Base-by-base conservation (phyloP, 2,329 filamentous ascomycete genomes). In the Stachybotrys chartarum region DNA sequence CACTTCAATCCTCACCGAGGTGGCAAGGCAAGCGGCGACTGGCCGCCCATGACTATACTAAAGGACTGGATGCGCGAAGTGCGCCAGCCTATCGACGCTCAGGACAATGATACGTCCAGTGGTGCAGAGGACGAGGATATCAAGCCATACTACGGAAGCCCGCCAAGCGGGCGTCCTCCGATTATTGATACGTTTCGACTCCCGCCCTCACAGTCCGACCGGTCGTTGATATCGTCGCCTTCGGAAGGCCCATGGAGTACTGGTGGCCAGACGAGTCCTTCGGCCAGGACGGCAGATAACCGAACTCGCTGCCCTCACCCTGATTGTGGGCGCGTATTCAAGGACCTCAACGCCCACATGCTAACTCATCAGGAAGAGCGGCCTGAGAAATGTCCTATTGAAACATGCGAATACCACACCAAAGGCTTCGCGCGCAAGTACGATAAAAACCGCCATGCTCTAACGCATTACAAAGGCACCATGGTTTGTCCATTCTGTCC, bases 401-500 rank as follows among this genome's bases (percentile, higher is more conserved):
- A 87, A 55, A 92, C 87, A 3, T 97, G 93, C 76, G 91, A 97
- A 65, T 97, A 97, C 69, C 89, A 97, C 72, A 81, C 82, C 63
- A 97, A 97, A 71, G 93, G 93, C 0, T 97, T 97, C 66, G 93
- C 93, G 3, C 82, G 93, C 58, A 97, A 97, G 72, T 99, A 97
- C 69, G 94, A 97, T 75, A 97, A 97, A 79, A 97, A 97, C 71
- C 80, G 94, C 12, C 94, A 99, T 69, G 96, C 93, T 1, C 75
- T 97, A 60, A 97, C 93, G 3, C 94, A 97, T 68, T 99, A 97
- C 78, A 96, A 96, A 71, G 93, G 93, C 8, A 97, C 91, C 14
- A 97, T 97, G 91, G 88, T 96, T 7, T 99, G 94, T 66, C 92
- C 92, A 6, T 97, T 97, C 72, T 97, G 94, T 63, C 91, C 92